phyloP scores from a whole-genome alignment of 2,329 filamentous ascomycete species.

The Didymella keratinophila region DNA sequence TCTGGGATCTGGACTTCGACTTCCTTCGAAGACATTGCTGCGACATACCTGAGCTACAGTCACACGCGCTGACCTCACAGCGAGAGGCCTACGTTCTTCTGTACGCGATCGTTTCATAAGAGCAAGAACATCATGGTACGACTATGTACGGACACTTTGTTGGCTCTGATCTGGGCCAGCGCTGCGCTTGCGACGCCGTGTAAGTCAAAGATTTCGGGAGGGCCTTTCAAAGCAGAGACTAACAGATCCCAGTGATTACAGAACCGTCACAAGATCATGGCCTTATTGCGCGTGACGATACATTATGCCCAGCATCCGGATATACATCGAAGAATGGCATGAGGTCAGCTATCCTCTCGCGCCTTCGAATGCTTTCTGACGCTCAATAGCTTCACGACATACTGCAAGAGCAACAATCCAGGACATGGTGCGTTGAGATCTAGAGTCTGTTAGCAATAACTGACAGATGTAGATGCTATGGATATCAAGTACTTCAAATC shows the following conservation, averaged over 20 bases:
- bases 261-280: constrained; percentile 24
- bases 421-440: constrained; percentile 32
- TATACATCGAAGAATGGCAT: constrained; percentile 43
- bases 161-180: constrained; percentile 33
- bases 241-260: constrained; percentile 27
- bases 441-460: background rate
- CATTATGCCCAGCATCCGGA: constrained; percentile 26
- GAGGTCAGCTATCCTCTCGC: constrained; percentile 11
- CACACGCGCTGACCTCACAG: background rate
- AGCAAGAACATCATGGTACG: background rate
- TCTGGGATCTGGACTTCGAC: background rate
- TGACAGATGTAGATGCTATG: constrained; percentile 15
- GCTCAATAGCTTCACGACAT: constrained; percentile 33
- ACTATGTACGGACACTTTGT: constrained; percentile 18
- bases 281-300: constrained; percentile 25
- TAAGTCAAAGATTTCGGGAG: constrained; percentile 21
- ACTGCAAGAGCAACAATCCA: constrained; percentile 42
- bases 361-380: background rate
- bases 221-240: constrained; percentile 6
- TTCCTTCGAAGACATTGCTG: background rate
- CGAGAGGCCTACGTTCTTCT: background rate
- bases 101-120: background rate
- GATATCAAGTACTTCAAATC: constrained; percentile 23
- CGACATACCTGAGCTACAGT: background rate
- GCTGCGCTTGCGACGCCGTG: constrained; percentile 35